Base-by-base conservation (phyloP, 73 alveolate genomes). In the Paramecium octaurelia region DNA sequence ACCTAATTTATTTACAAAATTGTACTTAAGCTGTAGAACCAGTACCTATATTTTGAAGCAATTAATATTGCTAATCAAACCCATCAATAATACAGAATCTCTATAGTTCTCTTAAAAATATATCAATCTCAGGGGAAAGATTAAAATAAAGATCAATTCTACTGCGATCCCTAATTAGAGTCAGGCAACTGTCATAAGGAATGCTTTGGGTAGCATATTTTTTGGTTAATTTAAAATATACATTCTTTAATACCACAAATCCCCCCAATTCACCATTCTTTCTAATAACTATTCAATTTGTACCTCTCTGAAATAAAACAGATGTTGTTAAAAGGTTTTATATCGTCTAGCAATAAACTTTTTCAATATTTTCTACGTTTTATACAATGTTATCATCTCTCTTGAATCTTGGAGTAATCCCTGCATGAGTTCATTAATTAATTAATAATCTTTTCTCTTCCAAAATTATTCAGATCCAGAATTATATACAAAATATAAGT, bases 1-100 rank as follows among this genome's bases (percentile, higher is more conserved):
- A 80, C 91, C 91, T 80, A 73, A 11, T 23, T 23, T 24, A 80
- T 38, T 80, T 80, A 2, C 43, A 20, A 18, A 44, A n/a, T 23
- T 4, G 21, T 80, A 80, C 91, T 48, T 80, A 23, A 3, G 76
- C 70, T 42, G 76, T 80, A 20, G 91, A 80, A 43, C 91, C 91
- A 80, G 34, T 42, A 20, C 91, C 91, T 42, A 80, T 80, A 14
- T 40, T 38, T 80, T 80, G 12, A 24, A 43, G n/a, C 36, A 80
- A 23, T 80, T 44, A 20, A 23, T 44, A 80, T 34, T 73, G 57
- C 35, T 80, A 4, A n/a, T 42, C 54, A 80, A 80, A 80, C 23
- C 46, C 75, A 31, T 44, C 70, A 9, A 80, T 31, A 43, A 80
- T 80, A 64, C 91, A 80, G 24, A 10, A 24, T 21, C 64, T 42